Evolutionary conservation across 164 flowering plant species (phyloP).

Genomic region (Chimonanthus salicifolius): DNA sequence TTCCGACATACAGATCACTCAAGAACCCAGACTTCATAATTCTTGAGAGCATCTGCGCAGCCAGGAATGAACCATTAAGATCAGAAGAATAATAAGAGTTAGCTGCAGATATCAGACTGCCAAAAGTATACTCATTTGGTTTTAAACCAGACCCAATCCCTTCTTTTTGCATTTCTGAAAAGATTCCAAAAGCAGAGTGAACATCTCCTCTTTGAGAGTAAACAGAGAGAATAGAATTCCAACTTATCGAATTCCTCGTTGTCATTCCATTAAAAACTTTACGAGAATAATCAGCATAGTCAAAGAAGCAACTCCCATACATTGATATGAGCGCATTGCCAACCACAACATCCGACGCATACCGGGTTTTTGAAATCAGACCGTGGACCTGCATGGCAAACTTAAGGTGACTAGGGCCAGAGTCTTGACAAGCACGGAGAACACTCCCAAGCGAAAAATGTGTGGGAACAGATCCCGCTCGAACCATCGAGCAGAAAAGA

Average conservation of each 20-base stretch:
- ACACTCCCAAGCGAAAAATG: slow-evolving; percentile 60
- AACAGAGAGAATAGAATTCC: slow-evolving; percentile 80
- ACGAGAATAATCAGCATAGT: slow-evolving; percentile 29
- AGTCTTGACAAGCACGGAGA: slow-evolving; percentile 66
- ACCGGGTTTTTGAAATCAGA: slow-evolving; percentile 36
- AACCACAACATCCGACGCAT: slow-evolving; percentile 39
- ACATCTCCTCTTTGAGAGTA: slow-evolving; percentile 57
- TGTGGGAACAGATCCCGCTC: slow-evolving; percentile 38
- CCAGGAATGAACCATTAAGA: slow-evolving; percentile 31
- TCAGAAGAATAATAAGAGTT: slow-evolving; percentile 16
- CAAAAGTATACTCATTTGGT: slow-evolving; percentile 77
- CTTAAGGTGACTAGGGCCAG: slow-evolving; percentile 25
- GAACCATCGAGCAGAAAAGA: slow-evolving; percentile 46
- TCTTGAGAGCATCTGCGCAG: slow-evolving; percentile 60
- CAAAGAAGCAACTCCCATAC: slow-evolving; percentile 51
- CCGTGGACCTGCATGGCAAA: slow-evolving; percentile 74
- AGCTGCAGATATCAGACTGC: slow-evolving; percentile 64
- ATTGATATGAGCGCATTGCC: slow-evolving; percentile 69
- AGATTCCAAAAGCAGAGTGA: slow-evolving; percentile 42
- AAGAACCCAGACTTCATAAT: slow-evolving; percentile 54
- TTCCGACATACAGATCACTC: slow-evolving; percentile 71
- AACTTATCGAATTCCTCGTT: slow-evolving; percentile 49
- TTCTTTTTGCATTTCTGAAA: slow-evolving; percentile 53
- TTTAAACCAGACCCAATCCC: slow-evolving; percentile 21
- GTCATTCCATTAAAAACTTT: slow-evolving; percentile 55